These are phyloP conservation scores for Blastomyces gilchristii DNA, from an alignment of 2,329 filamentous ascomycete species.

Conservation along the genomic window DNA sequence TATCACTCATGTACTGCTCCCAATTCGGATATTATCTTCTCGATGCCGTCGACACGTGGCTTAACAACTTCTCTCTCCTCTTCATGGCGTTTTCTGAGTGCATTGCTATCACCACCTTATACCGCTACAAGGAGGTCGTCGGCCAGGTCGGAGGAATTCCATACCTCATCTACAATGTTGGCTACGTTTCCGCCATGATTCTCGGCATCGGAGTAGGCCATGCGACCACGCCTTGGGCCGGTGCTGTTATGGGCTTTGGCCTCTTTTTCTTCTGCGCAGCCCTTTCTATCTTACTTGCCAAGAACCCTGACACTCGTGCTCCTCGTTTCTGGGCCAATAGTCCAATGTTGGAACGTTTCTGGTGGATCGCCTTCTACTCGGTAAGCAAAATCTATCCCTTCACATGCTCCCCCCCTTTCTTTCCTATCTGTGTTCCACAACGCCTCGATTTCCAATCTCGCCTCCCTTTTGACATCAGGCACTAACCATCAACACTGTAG, in stretches of 20 bases:
- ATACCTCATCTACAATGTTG: slow-evolving; percentile 40
- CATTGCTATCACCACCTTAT: slow-evolving; percentile 42
- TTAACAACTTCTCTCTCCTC: slow-evolving; percentile 45
- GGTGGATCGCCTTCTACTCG: background rate
- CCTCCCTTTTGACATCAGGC: background rate
- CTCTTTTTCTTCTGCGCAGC: background rate
- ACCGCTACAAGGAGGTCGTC: slow-evolving; percentile 44
- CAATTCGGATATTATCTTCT: slow-evolving; percentile 47
- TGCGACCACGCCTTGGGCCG: slow-evolving; percentile 12
- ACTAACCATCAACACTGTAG: background rate
- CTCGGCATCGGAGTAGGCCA: slow-evolving; percentile 40
- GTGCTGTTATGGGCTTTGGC: background rate
- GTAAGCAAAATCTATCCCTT: background rate
- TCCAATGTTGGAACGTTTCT: background rate
- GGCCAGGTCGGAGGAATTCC: slow-evolving; percentile 38
- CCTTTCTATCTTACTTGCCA: background rate
- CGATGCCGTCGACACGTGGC: slow-evolving; percentile 44
- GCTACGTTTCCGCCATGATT: slow-evolving; percentile 42
- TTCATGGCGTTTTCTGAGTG: slow-evolving; percentile 48
- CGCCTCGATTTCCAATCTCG: background rate
- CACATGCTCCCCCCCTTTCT: background rate
- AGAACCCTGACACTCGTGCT: background rate
- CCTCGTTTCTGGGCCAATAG: background rate
- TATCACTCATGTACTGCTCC: slow-evolving; percentile 47
- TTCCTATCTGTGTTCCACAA: background rate